Base-by-base conservation (phyloP, 768 basidiomycete genomes). In the Pleurotus tuoliensis region DNA sequence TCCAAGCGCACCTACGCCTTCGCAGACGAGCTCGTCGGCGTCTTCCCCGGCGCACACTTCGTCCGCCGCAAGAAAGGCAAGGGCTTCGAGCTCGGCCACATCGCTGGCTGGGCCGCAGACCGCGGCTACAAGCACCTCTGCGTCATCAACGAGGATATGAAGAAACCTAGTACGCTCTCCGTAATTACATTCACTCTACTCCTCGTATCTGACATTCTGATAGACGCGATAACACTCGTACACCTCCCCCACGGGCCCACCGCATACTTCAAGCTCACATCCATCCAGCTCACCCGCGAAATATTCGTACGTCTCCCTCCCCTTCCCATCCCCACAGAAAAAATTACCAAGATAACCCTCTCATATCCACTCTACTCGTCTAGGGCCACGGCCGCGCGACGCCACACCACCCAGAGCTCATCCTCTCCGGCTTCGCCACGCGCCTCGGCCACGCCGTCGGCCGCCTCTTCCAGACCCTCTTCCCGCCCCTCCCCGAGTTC, bases 131-230 rank as follows among this genome's bases (percentile, higher is more conserved):
- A 87, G 44, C 92, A 95, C 61, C 67, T 98, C 60, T 78, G 91
- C 43, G 92, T 99, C 2, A 92, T 98, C 34, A 98, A 98, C 60
- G 97, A 99, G 66, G 92, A 98, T 63, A 87, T 86, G 78, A 94
- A 94, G 67, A 88, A 87, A 67, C 90, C 94, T n/a, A n/a, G n/a
- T n/a, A n/a, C n/a, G n/a, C n/a, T n/a, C n/a, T n/a, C n/a, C n/a
- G n/a, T n/a, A n/a, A n/a, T n/a, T n/a, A n/a, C n/a, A n/a, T n/a
- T n/a, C n/a, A n/a, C n/a, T n/a, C n/a, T n/a, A n/a, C n/a, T n/a
- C n/a, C n/a, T n/a, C n/a, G 61, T 34, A 57, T 51, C 30, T 58
- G 18, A 52, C 46, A 25, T 46, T 15, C 18, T 47, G 58, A 4
- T 61, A 98, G 97, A 96, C 72, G 94, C 94, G 2, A 86, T 99